Evolutionary conservation across 2,329 filamentous ascomycete species (phyloP), one percentile per base, ranked within the genome.

Genomic region (Neonectria hederae): DNA sequence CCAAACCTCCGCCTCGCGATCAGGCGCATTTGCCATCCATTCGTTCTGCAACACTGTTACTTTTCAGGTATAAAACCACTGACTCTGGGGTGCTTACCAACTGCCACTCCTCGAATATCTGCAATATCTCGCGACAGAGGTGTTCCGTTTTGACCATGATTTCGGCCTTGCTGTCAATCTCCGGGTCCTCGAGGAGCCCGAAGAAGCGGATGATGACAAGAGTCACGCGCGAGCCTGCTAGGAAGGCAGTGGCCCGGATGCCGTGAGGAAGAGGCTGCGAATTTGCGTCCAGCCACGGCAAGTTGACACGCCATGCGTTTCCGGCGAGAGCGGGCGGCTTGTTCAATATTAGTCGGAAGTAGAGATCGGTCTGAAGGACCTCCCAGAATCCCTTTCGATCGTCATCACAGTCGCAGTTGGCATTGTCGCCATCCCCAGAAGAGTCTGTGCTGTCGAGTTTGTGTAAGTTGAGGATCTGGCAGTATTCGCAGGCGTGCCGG

Each of bases 361-460:
- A 77, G 14, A 76, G 68, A 24, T 77, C 76, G 14, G 75, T 68
- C 26, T 77, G 75, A 1, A 77, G 71, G 3, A 77, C 69, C n/a
- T 76, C 74, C 76, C 76, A 77, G 28, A 77, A 76, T 0, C 71
- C 73, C 24, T 71, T 71, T 9, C 76, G 70, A 24, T 77, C 74
- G 1, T 70, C 65, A 19, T 74, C 67, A 22, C 24, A 68, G 7
- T 72, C 67, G 22, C 62, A 69, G 22, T 52, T 69, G 19, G 30
- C 24, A 30, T 66, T 51, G 5, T 56, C 28, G 21, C 57, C 63
- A 7, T 43, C 35, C 63, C 54, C 13, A 61, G 58, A 11, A 59
- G 70, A 62, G 10, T 70, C 69, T 9, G 69, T 68, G 4, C 69
- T 74, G 49, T 77, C 75, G 2, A 77, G 67, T 13, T 72, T 76